Evolutionary conservation across 2,329 filamentous ascomycete species (phyloP).

Genomic region (Knufia fluminis): DNA sequence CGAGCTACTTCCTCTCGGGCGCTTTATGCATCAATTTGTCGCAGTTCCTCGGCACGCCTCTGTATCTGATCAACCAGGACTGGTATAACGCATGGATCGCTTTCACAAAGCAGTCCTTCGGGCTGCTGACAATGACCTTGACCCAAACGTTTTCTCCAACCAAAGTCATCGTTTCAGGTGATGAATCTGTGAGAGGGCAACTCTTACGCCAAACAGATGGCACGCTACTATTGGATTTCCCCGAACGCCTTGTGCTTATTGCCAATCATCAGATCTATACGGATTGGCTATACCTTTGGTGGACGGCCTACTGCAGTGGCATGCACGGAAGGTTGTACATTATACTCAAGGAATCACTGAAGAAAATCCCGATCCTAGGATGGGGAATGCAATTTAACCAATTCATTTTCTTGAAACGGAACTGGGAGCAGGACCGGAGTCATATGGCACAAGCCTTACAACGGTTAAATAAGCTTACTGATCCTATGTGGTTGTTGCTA

Average conservation of each 20-base stretch:
- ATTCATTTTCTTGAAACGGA: conserved; percentile 86
- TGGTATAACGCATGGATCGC: conserved; percentile 82
- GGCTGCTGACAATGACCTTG: conserved; percentile 66
- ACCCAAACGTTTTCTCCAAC: conserved; percentile 86
- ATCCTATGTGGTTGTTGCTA: conserved; percentile 84
- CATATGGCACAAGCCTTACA: conserved; percentile 65
- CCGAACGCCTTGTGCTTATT: conserved; percentile 71
- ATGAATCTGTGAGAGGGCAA: conserved; percentile 68
- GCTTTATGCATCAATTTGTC: conserved; percentile 49
- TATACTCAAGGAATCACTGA: conserved; percentile 79
- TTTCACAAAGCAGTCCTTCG: conserved; percentile 76
- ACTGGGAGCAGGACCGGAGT: conserved; percentile 71
- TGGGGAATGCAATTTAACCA: conserved; percentile 77
- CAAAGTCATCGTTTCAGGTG: conserved; percentile 70
- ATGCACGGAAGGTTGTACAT: conserved; percentile 86
- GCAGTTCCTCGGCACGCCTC: conserved; percentile 64
- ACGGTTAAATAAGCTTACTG: conserved; percentile 51
- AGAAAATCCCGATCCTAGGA: conserved; percentile 69
- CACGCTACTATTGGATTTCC: conserved; percentile 67
- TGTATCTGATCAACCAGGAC: conserved; percentile 67
- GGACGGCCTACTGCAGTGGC: conserved; percentile 75
- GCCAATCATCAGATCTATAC: conserved; percentile 89
- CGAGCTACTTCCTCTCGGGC: conserved; percentile 25
- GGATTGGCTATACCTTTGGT: conserved; percentile 90
- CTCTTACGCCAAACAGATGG: conserved; percentile 62